Evolutionary conservation across 2,329 filamentous ascomycete genomes (phyloP).

Genomic region (Curvularia lunata): DNA sequence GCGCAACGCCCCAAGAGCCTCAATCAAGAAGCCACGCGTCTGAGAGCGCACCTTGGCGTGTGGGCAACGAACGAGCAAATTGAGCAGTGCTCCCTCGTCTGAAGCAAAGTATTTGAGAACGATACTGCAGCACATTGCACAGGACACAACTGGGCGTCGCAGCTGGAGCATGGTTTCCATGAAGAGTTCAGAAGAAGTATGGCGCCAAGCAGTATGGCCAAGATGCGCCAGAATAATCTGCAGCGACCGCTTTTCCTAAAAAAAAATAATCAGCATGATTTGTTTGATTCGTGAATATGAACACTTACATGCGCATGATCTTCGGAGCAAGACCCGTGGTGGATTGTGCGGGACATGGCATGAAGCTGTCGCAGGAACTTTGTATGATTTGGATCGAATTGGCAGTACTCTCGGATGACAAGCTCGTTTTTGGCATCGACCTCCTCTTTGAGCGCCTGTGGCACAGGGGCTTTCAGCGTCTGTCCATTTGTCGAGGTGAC

Average conservation of each 20-base stretch:
- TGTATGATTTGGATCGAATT: slow-evolving; percentile 76
- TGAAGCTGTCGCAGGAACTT: slow-evolving; percentile 71
- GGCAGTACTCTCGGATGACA: slow-evolving; percentile 76
- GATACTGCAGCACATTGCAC: slow-evolving; percentile 61
- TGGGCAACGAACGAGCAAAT: slow-evolving; percentile 58
- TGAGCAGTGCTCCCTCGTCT: slow-evolving; percentile 65
- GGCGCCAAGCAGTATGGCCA: slow-evolving; percentile 75
- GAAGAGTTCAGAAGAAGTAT: slow-evolving; percentile 71
- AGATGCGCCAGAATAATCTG: slow-evolving; percentile 68
- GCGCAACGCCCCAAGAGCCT: slow-evolving; percentile 40
- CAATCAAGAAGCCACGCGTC: slow-evolving; percentile 38
- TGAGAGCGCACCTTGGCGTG: slow-evolving; percentile 40
- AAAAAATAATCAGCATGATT: slow-evolving; percentile 9
- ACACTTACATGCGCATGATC: slow-evolving; percentile 45
- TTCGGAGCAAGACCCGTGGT: slow-evolving; percentile 57
- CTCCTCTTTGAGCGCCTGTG: slow-evolving; percentile 55
- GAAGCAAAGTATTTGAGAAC: slow-evolving; percentile 67
- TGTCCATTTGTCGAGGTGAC: slow-evolving; percentile 52
- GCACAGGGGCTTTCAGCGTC: slow-evolving; percentile 57
- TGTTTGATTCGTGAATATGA: neutral
- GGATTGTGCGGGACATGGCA: slow-evolving; percentile 60
- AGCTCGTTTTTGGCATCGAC: slow-evolving; percentile 76
- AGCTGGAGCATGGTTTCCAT: slow-evolving; percentile 62
- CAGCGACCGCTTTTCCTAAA: slow-evolving; percentile 59
- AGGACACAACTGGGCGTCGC: slow-evolving; percentile 59